Evolutionary conservation across 257 asterid genomes (phyloP), one percentile per base, ranked within the genome.

Genomic region (Petrea volubilis): DNA sequence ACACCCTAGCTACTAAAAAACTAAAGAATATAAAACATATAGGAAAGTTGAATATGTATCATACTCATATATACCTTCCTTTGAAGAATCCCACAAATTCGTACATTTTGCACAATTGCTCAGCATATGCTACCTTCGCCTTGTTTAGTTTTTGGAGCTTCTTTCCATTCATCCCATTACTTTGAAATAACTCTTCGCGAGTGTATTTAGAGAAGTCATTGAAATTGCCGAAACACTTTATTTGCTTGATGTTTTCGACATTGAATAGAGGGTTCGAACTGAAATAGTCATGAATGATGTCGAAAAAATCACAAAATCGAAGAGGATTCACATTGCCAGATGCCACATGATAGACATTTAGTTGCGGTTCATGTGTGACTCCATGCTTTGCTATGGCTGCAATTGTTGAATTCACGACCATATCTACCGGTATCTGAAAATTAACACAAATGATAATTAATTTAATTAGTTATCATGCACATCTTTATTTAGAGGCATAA

Each of bases 341-440:
- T 50, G 24, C 43, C 27, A 72, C 20, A 60, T 72, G 76, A 49
- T n/a, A n/a, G n/a, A n/a, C n/a, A n/a, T n/a, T n/a, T n/a, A n/a
- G n/a, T 17, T 72, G 46, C 50, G 57, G 24, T 23, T 10, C 23
- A 14, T 60, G 14, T n/a, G 21, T 33, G 18, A 6, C 10, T 60
- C 79, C 79, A 38, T 74, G 74, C 14, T 74, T 69, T 28, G 79
- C 79, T 2, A 68, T 51, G 4, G 80, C 76, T 4, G 76, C 80
- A 51, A 76, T 51, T 21, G 72, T 76, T 55, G 77, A n/a, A n/a
- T 47, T 47, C 7, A 18, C 55, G 0, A 47, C 55, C 55, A 47
- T 47, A 3, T 47, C 55, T 3, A 47, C 25, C 0, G 55, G 55
- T n/a, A 47, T 18, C 55, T 47, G 55, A 47, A 47, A 47, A 47